Conservation (phyloP, 2,329 filamentous ascomycete genomes). For the Tolypocladium tundrense region DNA sequence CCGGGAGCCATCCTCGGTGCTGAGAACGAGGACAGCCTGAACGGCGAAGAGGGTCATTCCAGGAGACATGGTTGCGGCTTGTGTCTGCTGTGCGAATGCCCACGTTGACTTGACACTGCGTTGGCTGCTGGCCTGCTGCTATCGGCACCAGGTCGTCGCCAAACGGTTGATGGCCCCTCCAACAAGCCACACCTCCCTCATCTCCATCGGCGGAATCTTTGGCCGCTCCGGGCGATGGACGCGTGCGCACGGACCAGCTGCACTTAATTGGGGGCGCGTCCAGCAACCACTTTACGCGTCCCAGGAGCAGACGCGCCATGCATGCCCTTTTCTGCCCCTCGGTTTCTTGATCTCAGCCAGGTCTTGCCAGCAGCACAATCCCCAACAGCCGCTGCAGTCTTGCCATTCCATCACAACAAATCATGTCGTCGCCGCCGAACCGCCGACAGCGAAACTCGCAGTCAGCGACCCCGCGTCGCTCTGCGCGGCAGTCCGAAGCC, state of each 20-base stretch:
- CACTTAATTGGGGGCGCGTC: constrained; percentile 4
- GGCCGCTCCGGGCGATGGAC: constrained; percentile 15
- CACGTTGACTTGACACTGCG: background rate
- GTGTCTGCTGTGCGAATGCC: background rate
- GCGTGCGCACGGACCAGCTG: constrained; percentile 15
- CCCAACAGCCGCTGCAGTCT: background rate
- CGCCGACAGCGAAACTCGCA: constrained; percentile 43
- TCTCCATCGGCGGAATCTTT: constrained; percentile 18
- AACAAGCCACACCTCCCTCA: background rate
- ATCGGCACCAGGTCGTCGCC: background rate
- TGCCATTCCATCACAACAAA: constrained; percentile 4
- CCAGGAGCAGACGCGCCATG: constrained; percentile 11
- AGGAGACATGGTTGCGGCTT: constrained; percentile 48
- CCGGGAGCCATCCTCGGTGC: constrained; percentile 78
- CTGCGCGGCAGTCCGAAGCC: constrained; percentile 26
- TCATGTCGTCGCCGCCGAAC: constrained; percentile 33
- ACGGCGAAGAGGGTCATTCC: constrained; percentile 68
- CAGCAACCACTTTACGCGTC: constrained; percentile 31
- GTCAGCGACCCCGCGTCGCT: constrained; percentile 31
- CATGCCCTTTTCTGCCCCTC: constrained; percentile 12
- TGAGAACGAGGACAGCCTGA: constrained; percentile 68
- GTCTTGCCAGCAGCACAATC: background rate
- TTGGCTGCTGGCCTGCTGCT: background rate
- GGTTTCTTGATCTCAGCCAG: background rate
- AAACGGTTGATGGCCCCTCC: background rate